phyloP scores from a whole-genome alignment of 2,329 filamentous ascomycete genomes.

The Diatrype stigma region DNA sequence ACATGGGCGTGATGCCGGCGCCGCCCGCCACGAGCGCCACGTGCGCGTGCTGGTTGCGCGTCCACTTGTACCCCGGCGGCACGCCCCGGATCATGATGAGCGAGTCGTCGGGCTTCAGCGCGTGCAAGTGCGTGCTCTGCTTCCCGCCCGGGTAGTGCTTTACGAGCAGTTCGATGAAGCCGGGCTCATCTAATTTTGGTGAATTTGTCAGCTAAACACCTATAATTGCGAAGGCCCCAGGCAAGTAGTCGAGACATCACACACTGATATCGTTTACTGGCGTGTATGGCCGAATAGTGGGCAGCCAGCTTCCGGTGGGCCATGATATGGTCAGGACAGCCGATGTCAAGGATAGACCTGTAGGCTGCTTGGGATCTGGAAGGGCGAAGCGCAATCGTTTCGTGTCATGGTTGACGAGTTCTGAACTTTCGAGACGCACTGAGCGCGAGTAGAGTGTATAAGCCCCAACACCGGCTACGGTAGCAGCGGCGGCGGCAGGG shows the following conservation, averaged over 20 bases:
- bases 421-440: slow-evolving; percentile 41
- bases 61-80: slow-evolving; percentile 50
- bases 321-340: slow-evolving; percentile 58
- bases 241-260: slow-evolving; percentile 7
- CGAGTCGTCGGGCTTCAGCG: slow-evolving; percentile 56
- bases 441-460: background rate
- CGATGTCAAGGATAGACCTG: slow-evolving; percentile 47
- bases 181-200: slow-evolving; percentile 44
- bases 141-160: slow-evolving; percentile 66
- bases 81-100: slow-evolving; percentile 55
- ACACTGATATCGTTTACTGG: slow-evolving; percentile 52
- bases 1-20: slow-evolving; percentile 68
- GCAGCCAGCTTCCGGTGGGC: slow-evolving; percentile 53
- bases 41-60: slow-evolving; percentile 42
- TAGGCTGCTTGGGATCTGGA: slow-evolving; percentile 40
- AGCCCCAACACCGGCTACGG: background rate
- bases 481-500: background rate
- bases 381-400: slow-evolving; percentile 54
- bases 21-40: slow-evolving; percentile 67
- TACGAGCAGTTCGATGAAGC: slow-evolving; percentile 59
- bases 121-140: slow-evolving; percentile 63
- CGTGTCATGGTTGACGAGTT: slow-evolving; percentile 55
- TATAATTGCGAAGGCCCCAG: background rate
- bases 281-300: slow-evolving; percentile 63
- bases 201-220: slow-evolving; percentile 4